Evolutionary conservation across 164 flowering plant genomes (phyloP).

Genomic region (Vitis rupestris): DNA sequence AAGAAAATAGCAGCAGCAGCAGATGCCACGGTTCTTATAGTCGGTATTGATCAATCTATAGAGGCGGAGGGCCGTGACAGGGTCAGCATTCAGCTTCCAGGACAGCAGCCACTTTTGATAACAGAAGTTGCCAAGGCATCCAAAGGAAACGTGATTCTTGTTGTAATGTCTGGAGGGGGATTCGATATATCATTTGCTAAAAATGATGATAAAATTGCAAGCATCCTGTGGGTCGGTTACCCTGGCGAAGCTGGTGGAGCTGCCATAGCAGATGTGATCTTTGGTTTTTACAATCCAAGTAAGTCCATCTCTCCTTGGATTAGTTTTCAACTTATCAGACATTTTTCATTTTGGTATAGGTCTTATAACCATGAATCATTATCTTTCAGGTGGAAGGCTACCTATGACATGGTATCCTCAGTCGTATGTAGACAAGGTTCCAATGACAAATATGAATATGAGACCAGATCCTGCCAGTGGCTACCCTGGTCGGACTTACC

Average conservation of each 20-base stretch:
- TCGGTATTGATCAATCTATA: constrained; percentile 75
- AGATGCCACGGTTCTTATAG: constrained; percentile 73
- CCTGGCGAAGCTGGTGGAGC: constrained; percentile 98
- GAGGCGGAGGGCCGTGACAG: constrained; percentile 80
- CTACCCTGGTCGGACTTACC: constrained; percentile 85
- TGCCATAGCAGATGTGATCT: constrained; percentile 82
- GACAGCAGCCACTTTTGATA: constrained; percentile 59
- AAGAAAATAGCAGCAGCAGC: constrained; percentile 63
- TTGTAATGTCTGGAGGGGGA: constrained; percentile 89
- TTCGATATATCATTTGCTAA: constrained; percentile 76
- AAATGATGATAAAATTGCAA: constrained; percentile 46
- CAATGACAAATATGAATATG: constrained; percentile 98
- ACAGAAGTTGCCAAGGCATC: constrained; percentile 62
- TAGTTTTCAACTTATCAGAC: background rate
- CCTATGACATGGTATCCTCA: constrained; percentile 99
- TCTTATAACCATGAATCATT: background rate
- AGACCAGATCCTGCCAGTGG: constrained; percentile 77
- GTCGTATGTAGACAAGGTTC: constrained; percentile 72
- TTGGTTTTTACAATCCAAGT: constrained; percentile 82
- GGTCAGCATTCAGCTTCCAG: constrained; percentile 62
- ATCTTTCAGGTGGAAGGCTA: constrained; percentile 74
- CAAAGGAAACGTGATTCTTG: constrained; percentile 81
- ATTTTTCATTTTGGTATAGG: background rate
- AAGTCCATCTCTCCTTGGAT: constrained; percentile 16
- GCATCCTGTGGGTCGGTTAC: constrained; percentile 98